phyloP scores from a whole-genome alignment of 2,329 filamentous ascomycete genomes.

The Diaporthe destruens region DNA sequence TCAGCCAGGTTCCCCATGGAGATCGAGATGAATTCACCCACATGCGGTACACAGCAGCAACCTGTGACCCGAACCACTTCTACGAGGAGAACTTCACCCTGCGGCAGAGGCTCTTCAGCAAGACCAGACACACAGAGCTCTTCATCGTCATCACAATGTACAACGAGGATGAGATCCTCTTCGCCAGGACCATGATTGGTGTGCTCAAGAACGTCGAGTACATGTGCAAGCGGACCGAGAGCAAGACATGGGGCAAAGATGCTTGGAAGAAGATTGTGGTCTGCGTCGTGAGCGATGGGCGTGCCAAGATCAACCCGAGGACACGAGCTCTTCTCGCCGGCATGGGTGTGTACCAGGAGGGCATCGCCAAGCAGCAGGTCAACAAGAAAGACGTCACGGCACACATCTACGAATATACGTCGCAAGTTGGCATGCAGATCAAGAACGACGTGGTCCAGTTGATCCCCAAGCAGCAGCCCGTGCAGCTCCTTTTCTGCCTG shows the following conservation, averaged over 20 bases:
- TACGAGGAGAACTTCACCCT: slow-evolving; percentile 91
- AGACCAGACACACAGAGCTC: slow-evolving; percentile 90
- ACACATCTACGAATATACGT: slow-evolving; percentile 97
- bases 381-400: slow-evolving; percentile 96
- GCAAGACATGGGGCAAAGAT: slow-evolving; percentile 98
- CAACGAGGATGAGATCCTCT: slow-evolving; percentile 97
- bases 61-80: slow-evolving; percentile 91
- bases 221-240: slow-evolving; percentile 93
- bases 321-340: slow-evolving; percentile 91
- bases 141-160: slow-evolving; percentile 99
- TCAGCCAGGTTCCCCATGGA: slow-evolving; percentile 90
- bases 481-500: slow-evolving; percentile 97
- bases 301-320: slow-evolving; percentile 94
- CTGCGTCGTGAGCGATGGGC: slow-evolving; percentile 95
- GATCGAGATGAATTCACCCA: slow-evolving; percentile 93
- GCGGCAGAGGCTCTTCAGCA: slow-evolving; percentile 91
- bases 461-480: slow-evolving; percentile 87
- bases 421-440: slow-evolving; percentile 86
- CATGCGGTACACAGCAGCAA: slow-evolving; percentile 94
- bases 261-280: slow-evolving; percentile 99
- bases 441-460: slow-evolving; percentile 91
- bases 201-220: slow-evolving; percentile 99
- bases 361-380: slow-evolving; percentile 98
- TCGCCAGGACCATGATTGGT: slow-evolving; percentile 94
- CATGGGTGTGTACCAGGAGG: slow-evolving; percentile 97